Evolutionary conservation across 805 yeast species (phyloP), one percentile per base, ranked within the genome.

Genomic region (Myxozyma melibiosi): DNA sequence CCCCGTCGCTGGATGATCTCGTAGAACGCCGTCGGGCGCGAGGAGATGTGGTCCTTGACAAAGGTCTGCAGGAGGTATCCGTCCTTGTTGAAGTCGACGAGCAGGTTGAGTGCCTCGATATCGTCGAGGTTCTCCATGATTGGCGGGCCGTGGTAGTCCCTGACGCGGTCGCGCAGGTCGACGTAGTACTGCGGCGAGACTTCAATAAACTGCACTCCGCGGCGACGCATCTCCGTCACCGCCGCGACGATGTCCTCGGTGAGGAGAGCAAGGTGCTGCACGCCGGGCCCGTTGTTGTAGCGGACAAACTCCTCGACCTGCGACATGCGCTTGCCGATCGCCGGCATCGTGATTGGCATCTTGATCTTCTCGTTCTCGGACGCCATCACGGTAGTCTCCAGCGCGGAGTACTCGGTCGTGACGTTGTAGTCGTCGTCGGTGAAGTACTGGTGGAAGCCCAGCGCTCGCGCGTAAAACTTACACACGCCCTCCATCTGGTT

Each of bases 261-360:
- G 49, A 74, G 71, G 24, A 89, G 69, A 0, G 96, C 96, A 66
- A 89, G 74, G 67, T 89, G 96, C 72, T 89, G 96, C 34, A 90
- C 80, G 2, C 96, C 96, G 0, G 95, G 86, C 0, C 96, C 96
- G 46, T 81, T 80, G 69, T 88, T 79, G 66, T 76, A 89, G 51
- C 84, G 86, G 61, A 85, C 71, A 68, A 85, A 89, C 70, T 89
- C 96, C 70, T 88, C 95, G 57, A 89, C 85, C 68, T 89, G 96
- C 2, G 91, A 84, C 67, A 77, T 81, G 68, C 79, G 79, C 40
- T 74, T 69, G 0, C 91, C 89, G 47, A 74, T 69, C 0, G 90
- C 92, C 0, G 96, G 96, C 70, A 89, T 95, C 70, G 88, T 89
- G 48, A 89, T 80, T 14, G 96, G 96, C 83, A 89, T 84, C 69